Evolutionary conservation across 108 stramenopile genomes (phyloP).

Genomic region (Skeletonema potamos): DNA sequence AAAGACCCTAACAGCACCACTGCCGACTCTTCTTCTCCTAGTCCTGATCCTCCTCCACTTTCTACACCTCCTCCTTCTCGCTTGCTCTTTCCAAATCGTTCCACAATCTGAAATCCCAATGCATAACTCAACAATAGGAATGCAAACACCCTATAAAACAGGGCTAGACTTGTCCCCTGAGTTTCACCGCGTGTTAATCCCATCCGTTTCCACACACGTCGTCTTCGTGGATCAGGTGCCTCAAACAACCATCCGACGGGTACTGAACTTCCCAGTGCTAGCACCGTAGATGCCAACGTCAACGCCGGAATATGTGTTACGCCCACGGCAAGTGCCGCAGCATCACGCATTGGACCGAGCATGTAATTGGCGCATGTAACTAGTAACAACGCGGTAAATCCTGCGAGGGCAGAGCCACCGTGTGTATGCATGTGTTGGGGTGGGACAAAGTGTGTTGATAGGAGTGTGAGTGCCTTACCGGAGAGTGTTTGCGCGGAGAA

Average conservation of each 20-base stretch:
- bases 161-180: conserved; percentile 80
- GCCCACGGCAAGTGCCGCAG: conserved; percentile 80
- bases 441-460: conserved; percentile 24
- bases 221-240: conserved; percentile 81
- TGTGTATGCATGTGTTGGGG: conserved; percentile 15
- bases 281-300: conserved; percentile 66
- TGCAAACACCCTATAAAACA: conserved; percentile 87
- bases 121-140: conserved; percentile 68
- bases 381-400: conserved; percentile 67
- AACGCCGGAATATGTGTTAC: conserved; percentile 75
- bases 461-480: conserved; percentile 15
- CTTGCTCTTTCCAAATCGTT: conserved; percentile 17
- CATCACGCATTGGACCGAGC: conserved; percentile 85
- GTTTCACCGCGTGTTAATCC: conserved; percentile 90
- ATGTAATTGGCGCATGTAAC: conserved; percentile 78
- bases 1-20: conserved; percentile 15
- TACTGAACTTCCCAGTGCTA: conserved; percentile 76
- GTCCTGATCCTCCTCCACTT: not conserved
- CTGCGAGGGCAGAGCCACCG: conserved; percentile 53
- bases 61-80: conserved; percentile 3
- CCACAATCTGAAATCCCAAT: conserved; percentile 55
- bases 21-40: conserved; percentile 16
- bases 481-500: conserved; percentile 19
- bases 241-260: conserved; percentile 94
- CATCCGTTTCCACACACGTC: conserved; percentile 75